Evolutionary conservation across 768 basidiomycete species (phyloP).

Genomic region (Tephrocybe sp.): DNA sequence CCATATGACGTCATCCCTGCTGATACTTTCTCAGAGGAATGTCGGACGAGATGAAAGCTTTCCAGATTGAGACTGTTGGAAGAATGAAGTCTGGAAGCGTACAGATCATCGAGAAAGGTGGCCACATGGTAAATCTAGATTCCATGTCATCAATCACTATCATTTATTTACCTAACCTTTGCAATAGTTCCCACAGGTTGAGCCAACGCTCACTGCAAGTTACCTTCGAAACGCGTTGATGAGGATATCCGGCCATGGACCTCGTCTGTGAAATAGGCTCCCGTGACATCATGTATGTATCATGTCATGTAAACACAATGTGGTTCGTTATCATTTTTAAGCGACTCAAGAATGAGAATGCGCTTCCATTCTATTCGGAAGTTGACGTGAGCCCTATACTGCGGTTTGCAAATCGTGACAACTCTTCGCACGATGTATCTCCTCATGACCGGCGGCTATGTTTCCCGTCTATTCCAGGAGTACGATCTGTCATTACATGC

Average conservation of each 20-base stretch:
- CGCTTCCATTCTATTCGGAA: not conserved
- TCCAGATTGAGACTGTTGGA: slow-evolving; percentile 1
- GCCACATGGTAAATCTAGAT: slow-evolving; percentile 2
- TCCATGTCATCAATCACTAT: not conserved
- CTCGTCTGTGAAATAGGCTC: not conserved
- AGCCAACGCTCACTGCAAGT: slow-evolving; percentile 1
- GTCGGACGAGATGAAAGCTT: slow-evolving; percentile 10
- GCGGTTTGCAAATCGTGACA: too few relatives aligned
- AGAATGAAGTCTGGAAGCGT: slow-evolving; percentile 9
- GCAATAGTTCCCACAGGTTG: slow-evolving; percentile 7
- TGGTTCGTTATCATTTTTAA: not conserved
- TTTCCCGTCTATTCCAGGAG: too few relatives aligned
- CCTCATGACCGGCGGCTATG: too few relatives aligned
- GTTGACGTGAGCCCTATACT: too few relatives aligned
- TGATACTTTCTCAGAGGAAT: not conserved
- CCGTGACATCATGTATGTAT: not conserved
- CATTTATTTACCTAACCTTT: not conserved
- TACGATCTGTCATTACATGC: too few relatives aligned
- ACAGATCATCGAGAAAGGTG: slow-evolving; percentile 5
- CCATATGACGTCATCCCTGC: too few relatives aligned
- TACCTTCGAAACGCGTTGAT: slow-evolving; percentile 9
- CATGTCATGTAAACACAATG: not conserved
- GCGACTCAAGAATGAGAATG: not conserved
- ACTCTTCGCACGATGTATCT: too few relatives aligned
- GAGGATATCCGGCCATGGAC: not conserved